phyloP scores from a whole-genome alignment of 139 green algal species.

The Spirogloea muscicola region DNA sequence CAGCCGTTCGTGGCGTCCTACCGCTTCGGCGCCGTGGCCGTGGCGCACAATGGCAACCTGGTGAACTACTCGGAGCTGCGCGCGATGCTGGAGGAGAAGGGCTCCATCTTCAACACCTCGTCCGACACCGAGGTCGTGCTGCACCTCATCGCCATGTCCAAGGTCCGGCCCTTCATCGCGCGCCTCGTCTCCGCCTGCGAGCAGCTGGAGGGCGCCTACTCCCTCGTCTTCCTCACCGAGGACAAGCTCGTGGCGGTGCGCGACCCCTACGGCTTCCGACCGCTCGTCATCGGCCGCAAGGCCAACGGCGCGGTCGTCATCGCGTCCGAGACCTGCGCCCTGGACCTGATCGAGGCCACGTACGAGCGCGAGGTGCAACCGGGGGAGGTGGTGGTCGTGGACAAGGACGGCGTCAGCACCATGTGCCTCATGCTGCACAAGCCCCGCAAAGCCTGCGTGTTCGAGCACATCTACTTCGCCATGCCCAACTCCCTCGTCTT shows the following conservation, averaged over 20 bases:
- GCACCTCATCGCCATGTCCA: constrained; percentile 69
- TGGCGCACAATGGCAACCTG: constrained; percentile 99
- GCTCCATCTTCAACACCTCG: constrained; percentile 81
- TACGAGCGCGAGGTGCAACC: constrained; percentile 77
- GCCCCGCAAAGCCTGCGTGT: constrained; percentile 84
- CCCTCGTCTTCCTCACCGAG: constrained; percentile 82
- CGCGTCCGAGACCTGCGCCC: constrained; percentile 93
- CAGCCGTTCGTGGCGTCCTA: constrained; percentile 99
- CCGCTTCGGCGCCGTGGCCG: constrained; percentile 86
- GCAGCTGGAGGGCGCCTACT: constrained; percentile 85
- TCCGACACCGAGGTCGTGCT: constrained; percentile 95
- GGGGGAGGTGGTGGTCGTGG: constrained; percentile 95
- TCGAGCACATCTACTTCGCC: constrained; percentile 99
- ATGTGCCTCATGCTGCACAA: constrained; percentile 55
- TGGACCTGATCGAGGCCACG: constrained; percentile 92
- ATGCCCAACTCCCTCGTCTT: constrained; percentile 85
- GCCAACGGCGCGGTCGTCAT: constrained; percentile 62
- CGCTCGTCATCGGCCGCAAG: constrained; percentile 78
- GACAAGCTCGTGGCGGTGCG: constrained; percentile 94
- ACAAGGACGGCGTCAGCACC: constrained; percentile 68
- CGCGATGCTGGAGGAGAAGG: constrained; percentile 59
- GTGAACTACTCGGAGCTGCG: constrained; percentile 90
- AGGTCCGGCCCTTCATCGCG: constrained; percentile 35
- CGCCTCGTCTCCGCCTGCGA: constrained; percentile 57
- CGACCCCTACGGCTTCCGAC: constrained; percentile 91